phyloP scores from a whole-genome alignment of 306 rosid genomes.

The Gastrolobium villosum region DNA sequence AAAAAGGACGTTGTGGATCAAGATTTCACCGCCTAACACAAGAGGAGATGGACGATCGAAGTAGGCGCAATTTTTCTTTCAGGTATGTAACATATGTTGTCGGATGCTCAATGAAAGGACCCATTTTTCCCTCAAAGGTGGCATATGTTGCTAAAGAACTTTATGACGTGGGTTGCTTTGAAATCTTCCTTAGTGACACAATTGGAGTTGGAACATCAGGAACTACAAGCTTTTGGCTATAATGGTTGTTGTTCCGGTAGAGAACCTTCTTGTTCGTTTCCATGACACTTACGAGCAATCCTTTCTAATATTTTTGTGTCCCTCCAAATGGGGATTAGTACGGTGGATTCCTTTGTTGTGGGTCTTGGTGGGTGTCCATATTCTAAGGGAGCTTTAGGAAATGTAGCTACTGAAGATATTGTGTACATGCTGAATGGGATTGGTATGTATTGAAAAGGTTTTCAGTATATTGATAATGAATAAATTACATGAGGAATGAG shows the following conservation, averaged over 20 bases:
- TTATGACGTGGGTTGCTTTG: conserved; percentile 83
- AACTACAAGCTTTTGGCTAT: conserved; percentile 71
- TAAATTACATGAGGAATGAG: no score
- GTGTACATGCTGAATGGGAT: conserved; percentile 80
- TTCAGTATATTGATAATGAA: no score
- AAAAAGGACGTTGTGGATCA: no score
- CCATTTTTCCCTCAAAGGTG: conserved; percentile 68
- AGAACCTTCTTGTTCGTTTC: conserved; percentile 76
- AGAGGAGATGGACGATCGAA: no score
- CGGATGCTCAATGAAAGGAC: conserved; percentile 84
- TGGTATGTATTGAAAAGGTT: no score
- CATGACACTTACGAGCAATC: conserved; percentile 82
- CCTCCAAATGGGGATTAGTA: conserved; percentile 60
- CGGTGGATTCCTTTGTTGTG: conserved; percentile 16
- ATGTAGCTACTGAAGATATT: no score
- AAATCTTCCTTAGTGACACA: conserved; percentile 85
- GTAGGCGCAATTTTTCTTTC: no score
- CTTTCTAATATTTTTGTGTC: conserved; percentile 69
- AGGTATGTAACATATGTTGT: conserved; percentile 82
- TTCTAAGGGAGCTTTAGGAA: no score
- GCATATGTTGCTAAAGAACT: conserved; percentile 42
- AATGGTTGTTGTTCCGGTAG: conserved; percentile 69
- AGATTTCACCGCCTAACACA: no score
- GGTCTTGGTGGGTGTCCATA: no score
- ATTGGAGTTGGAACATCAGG: conserved; percentile 80